Conservation (phyloP, 768 basidiomycete genomes). For the Krasilnikovozyma curviuscula region DNA sequence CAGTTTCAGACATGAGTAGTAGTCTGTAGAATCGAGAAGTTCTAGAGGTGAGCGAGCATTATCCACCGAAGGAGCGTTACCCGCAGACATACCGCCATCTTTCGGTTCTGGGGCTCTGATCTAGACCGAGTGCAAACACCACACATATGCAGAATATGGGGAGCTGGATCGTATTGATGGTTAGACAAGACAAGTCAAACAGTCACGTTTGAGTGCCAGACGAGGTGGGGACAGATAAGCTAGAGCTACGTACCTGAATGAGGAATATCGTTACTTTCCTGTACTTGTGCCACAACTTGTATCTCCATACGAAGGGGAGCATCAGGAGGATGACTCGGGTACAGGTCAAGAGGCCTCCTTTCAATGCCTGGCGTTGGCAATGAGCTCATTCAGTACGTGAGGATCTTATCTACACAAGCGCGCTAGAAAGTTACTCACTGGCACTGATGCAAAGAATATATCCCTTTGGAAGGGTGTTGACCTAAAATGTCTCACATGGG, state of each 20-base stretch:
- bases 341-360: slow-evolving; percentile 26
- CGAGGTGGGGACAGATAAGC: neutral
- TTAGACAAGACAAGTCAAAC: neutral
- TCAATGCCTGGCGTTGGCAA: slow-evolving; percentile 29
- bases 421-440: too few relatives aligned
- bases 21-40: too few relatives aligned
- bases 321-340: slow-evolving; percentile 24
- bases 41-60: too few relatives aligned
- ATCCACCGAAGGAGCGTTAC: too few relatives aligned
- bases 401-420: too few relatives aligned
- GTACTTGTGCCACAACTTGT: slow-evolving; percentile 27
- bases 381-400: too few relatives aligned
- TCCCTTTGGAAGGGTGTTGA: too few relatives aligned
- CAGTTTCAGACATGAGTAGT: slow-evolving; percentile 30
- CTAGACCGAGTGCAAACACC: slow-evolving; percentile 29
- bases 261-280: slow-evolving; percentile 27
- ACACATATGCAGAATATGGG: slow-evolving; percentile 29
- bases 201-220: neutral
- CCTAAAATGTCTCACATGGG: too few relatives aligned
- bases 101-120: slow-evolving; percentile 28
- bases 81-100: too few relatives aligned
- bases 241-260: slow-evolving; percentile 25
- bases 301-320: slow-evolving; percentile 26
- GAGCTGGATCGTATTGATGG: neutral
- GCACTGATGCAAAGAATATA: too few relatives aligned